Base-by-base conservation (phyloP, 345 rosid genomes). In the Salix koriyanagi region DNA sequence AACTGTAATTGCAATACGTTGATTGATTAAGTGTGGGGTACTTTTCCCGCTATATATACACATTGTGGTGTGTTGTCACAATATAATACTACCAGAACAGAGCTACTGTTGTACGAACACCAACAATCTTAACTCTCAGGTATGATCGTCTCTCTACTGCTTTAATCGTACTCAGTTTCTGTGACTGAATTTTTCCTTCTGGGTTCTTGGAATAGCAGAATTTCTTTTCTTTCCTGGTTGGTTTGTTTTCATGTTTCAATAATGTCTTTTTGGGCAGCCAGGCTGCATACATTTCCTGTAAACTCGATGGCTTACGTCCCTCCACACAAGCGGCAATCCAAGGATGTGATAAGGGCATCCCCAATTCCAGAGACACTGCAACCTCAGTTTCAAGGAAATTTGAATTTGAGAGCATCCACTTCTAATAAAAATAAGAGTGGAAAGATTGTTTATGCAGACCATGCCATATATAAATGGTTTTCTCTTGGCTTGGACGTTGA, bases 241-340 rank as follows among this genome's bases (percentile, higher is more conserved):
- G 34, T 65, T 46, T 69, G 7, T 41, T 6, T 48, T 72, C 25
- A 44, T 67, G 60, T 56, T 2, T 14, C 62, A 37, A 73, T 72
- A 9, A 13, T 65, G 12, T 76, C 70, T 28, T 28, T 23, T 28
- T 68, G 67, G 66, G 76, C 30, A 30, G 50, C 75, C 39, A 23
- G 70, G 34, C n/a, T 48, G 18, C 46, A 32, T 4, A 46, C 2
- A 10, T 36, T 39, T 39, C 41, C 41, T 39, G 41, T 39, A 39
- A 39, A 39, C 10, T 39, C 10, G 41, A 39, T 39, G 41, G 41
- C 41, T 39, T 39, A 39, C 41, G 0, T 39, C 10, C 41, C 41
- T 39, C 41, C 41, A 39, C 90, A 88, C 72, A 92, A 88, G 87
- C 85, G 94, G 39, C 82, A 83, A 71, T 80, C 79, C 8, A 82